Percentiles rank a stretch among this genome's conserved stretches.
These are phyloP conservation scores for Beta corolliflora DNA, from an alignment of 179 eudicot genomes.

Conservation along the genomic window DNA sequence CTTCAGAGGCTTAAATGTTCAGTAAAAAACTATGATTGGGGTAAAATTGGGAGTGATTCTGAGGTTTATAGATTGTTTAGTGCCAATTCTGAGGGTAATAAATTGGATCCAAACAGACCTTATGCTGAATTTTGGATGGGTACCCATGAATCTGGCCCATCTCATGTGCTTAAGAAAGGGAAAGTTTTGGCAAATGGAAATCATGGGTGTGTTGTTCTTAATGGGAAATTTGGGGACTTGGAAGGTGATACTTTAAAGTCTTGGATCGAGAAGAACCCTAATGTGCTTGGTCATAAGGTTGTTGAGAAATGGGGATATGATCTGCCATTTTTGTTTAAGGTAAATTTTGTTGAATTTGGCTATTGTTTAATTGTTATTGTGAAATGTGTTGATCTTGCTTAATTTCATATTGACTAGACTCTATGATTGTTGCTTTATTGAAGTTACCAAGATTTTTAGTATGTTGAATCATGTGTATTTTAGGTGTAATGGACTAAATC, in stretches of 20 bases:
- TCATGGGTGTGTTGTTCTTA: not conserved
- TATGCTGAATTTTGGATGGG: constrained; percentile 99
- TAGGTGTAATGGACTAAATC: not conserved
- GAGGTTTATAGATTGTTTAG: constrained; percentile 53
- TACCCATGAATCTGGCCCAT: constrained; percentile 86
- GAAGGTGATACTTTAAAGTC: constrained; percentile 52
- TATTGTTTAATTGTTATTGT: not conserved
- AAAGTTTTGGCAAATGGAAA: constrained; percentile 25
- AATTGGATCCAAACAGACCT: constrained; percentile 46
- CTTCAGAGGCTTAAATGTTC: constrained; percentile 56
- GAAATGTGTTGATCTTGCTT: constrained; percentile 5
- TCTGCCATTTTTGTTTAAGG: constrained; percentile 95
- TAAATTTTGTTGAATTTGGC: constrained; percentile 14
- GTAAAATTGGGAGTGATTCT: constrained; percentile 57
- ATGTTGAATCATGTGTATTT: not conserved
- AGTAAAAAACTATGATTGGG: constrained; percentile 79
- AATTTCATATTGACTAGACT: not conserved
- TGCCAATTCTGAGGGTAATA: constrained; percentile 47
- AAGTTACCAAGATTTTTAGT: not conserved
- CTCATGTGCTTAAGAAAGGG: constrained; percentile 41
- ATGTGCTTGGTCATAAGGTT: constrained; percentile 68
- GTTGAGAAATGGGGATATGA: constrained; percentile 67
- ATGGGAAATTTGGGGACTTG: constrained; percentile 23
- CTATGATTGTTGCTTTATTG: not conserved
- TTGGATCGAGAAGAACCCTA: constrained; percentile 76